Evolutionary conservation across 257 asterid species (phyloP), one percentile per base, ranked within the genome.

Genomic region (Lithospermum erythrorhizon): DNA sequence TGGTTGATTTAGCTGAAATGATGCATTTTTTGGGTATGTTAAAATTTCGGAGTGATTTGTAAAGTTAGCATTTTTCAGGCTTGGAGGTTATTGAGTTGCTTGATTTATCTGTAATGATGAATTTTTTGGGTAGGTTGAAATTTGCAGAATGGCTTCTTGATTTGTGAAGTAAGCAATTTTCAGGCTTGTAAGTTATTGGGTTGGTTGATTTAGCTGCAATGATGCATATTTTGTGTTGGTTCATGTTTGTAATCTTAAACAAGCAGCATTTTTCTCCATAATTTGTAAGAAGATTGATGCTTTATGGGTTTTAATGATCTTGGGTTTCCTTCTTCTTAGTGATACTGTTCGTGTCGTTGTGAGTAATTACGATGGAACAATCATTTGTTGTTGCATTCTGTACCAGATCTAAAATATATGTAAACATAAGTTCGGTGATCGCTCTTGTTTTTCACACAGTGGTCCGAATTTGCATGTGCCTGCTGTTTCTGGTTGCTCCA

Each of bases 321-420:
- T 55, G 64, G 65, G 23, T 60, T 59, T 71, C 49, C 59, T 51
- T 56, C 56, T 66, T 8, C 6, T 55, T 23, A 51, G 53, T 49
- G 47, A 4, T 21, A 59, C 45, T 52, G 22, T 29, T 25, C n/a
- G n/a, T n/a, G n/a, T n/a, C n/a, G 61, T 32, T 61, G 48, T 72
- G 19, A 29, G 24, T 18, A 61, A 21, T n/a, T 54, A 14, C 10
- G 58, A 13, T n/a, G 58, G 27, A 9, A 13, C 17, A 61, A 59
- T 63, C 61, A 35, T 35, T 53, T 30, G 32, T 21, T 9, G n/a
- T n/a, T n/a, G 52, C 21, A n/a, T 35, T 55, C 14, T 55, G 37
- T 41, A 30, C 52, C 66, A 72, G 80, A 78, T 78, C 77, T 74
- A 61, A 30, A 14, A 60, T 20, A 11, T 61, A 19, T 45, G 23